Conservation (phyloP, 805 yeast genomes). For the Starmerella tilneyi region DNA sequence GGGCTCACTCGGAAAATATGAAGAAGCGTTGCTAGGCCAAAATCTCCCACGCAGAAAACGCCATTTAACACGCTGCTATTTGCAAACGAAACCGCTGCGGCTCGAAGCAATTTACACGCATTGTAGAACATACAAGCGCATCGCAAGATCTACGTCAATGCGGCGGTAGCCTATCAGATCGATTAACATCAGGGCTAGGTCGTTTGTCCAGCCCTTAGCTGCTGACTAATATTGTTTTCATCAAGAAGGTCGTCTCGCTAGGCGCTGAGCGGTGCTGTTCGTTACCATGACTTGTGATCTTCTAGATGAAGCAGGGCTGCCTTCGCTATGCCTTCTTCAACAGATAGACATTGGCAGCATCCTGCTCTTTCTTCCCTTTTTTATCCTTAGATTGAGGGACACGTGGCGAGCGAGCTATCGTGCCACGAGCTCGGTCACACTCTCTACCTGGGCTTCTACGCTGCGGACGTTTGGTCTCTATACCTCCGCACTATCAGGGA, state of each 20-base stretch:
- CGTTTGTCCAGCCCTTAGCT: background rate
- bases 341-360: constrained; percentile 1
- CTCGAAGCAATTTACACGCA: no score
- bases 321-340: constrained; percentile 1
- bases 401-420: constrained; percentile 3
- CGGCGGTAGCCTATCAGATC: background rate
- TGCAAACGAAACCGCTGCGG: no score
- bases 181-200: background rate
- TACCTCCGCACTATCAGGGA: background rate
- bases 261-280: no score
- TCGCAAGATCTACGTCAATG: no score
- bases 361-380: constrained; percentile 1
- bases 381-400: background rate
- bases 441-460: background rate
- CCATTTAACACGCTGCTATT: no score
- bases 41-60: no score
- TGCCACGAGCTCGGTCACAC: background rate
- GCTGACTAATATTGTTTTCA: no score
- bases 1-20: no score
- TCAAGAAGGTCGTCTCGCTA: no score
- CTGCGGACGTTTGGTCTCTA: background rate
- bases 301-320: background rate
- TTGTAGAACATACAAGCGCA: no score
- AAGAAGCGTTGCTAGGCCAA: no score
- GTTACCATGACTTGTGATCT: constrained; percentile 5